Conservation (phyloP, 2,329 filamentous ascomycete species). For the Chaetothyriales sp. region DNA sequence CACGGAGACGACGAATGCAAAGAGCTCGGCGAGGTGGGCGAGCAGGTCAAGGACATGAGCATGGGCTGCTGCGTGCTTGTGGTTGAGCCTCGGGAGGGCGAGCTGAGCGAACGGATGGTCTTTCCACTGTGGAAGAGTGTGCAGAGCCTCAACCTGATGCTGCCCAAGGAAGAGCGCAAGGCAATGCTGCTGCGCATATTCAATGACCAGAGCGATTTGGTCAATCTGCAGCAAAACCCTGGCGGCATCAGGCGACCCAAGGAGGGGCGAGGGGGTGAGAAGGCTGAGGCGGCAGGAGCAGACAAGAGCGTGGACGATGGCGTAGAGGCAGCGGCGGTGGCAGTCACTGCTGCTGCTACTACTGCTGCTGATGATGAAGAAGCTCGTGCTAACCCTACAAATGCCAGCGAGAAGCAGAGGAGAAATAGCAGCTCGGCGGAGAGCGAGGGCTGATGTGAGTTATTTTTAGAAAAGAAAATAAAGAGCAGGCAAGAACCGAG, state of each 20-base stretch:
- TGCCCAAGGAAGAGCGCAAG: slow-evolving; percentile 88
- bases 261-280: neutral
- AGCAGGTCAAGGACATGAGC: slow-evolving; percentile 59
- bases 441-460: neutral
- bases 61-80: slow-evolving; percentile 89
- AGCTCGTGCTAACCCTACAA: neutral
- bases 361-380: neutral
- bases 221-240: slow-evolving; percentile 40
- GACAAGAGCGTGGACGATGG: neutral
- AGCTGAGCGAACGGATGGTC: slow-evolving; percentile 62
- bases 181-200: slow-evolving; percentile 85
- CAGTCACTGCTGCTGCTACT: neutral
- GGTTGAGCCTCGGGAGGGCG: slow-evolving; percentile 51
- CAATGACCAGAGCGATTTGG: slow-evolving; percentile 71
- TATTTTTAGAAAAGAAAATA: too few relatives aligned
- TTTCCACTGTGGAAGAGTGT: slow-evolving; percentile 89
- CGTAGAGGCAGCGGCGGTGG: neutral
- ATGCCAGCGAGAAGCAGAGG: neutral
- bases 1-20: slow-evolving; percentile 52
- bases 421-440: neutral
- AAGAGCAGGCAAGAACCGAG: too few relatives aligned
- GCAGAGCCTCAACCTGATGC: slow-evolving; percentile 85
- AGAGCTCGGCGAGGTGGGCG: slow-evolving; percentile 72
- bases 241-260: slow-evolving; percentile 1
- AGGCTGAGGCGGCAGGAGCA: neutral